phyloP scores from a whole-genome alignment of 345 rosid species.

The Linum usitatissimum region DNA sequence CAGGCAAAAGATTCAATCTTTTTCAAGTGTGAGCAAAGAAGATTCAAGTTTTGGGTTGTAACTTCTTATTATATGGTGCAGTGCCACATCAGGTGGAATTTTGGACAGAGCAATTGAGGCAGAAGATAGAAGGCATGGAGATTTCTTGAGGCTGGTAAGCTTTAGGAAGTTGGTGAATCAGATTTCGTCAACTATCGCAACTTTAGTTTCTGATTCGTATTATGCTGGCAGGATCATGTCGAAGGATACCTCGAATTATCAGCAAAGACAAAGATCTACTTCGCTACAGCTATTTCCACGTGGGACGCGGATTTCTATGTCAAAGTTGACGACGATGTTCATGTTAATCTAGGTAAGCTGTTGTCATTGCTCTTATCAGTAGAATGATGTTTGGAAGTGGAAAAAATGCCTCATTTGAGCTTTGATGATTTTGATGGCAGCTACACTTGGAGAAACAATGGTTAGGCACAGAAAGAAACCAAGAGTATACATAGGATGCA shows the following conservation, averaged over 20 bases:
- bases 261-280: constrained; percentile 81
- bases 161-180: background rate
- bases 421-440: background rate
- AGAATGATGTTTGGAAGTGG: no score
- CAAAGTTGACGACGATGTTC: constrained; percentile 96
- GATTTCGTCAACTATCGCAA: background rate
- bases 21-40: constrained; percentile 1
- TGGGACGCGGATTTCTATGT: constrained; percentile 99
- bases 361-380: background rate
- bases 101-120: constrained; percentile 96
- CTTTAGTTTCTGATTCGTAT: constrained; percentile 1
- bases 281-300: constrained; percentile 69
- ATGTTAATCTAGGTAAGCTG: constrained; percentile 77
- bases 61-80: constrained; percentile 3
- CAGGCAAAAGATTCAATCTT: constrained; percentile 1
- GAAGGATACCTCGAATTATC: constrained; percentile 98
- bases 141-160: constrained; percentile 84
- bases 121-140: constrained; percentile 87
- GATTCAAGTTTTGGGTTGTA: background rate
- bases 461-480: background rate
- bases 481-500: constrained; percentile 1
- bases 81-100: constrained; percentile 92
- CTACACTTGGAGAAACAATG: background rate
- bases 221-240: constrained; percentile 65
- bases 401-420: background rate